These are phyloP conservation scores for Acaromyces ingoldii DNA, from an alignment of 1,284 basidiomycete species.

Conservation along the genomic window DNA sequence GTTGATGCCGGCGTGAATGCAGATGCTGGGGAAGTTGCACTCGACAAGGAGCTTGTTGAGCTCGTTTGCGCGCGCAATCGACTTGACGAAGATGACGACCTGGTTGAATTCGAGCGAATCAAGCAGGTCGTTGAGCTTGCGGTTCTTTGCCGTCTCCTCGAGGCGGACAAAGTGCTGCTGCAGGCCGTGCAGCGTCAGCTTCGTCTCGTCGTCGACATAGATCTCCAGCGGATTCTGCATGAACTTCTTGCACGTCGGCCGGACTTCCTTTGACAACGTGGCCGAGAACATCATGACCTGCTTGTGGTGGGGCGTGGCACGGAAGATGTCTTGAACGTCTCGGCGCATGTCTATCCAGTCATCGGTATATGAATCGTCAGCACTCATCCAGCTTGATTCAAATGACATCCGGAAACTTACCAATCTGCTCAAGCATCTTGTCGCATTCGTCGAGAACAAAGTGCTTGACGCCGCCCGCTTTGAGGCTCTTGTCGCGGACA, in stretches of 20 bases:
- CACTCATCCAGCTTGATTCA: not conserved
- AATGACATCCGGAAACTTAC: slow-evolving; percentile 66
- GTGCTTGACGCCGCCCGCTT: slow-evolving; percentile 59
- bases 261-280: slow-evolving; percentile 93
- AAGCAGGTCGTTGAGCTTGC: slow-evolving; percentile 92
- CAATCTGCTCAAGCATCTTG: slow-evolving; percentile 99
- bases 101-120: slow-evolving; percentile 99
- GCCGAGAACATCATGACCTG: slow-evolving; percentile 99
- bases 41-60: slow-evolving; percentile 92
- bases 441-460: slow-evolving; percentile 99
- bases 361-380: not conserved
- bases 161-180: slow-evolving; percentile 88
- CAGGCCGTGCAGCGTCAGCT: slow-evolving; percentile 93
- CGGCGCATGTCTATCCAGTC: slow-evolving; percentile 90
- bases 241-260: slow-evolving; percentile 98
- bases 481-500: slow-evolving; percentile 49
- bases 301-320: slow-evolving; percentile 98
- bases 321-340: slow-evolving; percentile 99
- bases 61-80: slow-evolving; percentile 90
- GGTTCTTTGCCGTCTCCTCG: slow-evolving; percentile 91
- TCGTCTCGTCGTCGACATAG: slow-evolving; percentile 99
- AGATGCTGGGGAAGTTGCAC: slow-evolving; percentile 97
- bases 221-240: slow-evolving; percentile 99
- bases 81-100: slow-evolving; percentile 99
- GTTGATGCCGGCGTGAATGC: slow-evolving; percentile 86